Percentiles rank a stretch among this genome's conserved stretches.
phyloP scores from a whole-genome alignment of 768 basidiomycete species.

The Panaeolus papilionaceus region DNA sequence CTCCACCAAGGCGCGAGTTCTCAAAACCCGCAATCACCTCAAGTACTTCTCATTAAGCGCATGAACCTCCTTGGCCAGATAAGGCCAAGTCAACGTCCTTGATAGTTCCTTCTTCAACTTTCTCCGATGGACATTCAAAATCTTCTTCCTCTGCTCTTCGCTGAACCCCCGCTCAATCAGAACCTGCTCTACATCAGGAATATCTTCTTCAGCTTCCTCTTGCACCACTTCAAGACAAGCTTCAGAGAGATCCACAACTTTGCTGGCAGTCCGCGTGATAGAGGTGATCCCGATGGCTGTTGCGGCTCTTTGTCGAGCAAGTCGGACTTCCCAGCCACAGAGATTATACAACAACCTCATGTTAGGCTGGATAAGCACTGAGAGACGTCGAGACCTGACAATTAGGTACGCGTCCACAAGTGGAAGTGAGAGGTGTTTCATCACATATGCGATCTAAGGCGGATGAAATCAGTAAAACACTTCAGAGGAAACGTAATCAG shows the following conservation, averaged over 20 bases:
- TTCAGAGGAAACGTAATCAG: not conserved
- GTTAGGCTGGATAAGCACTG: constrained; percentile 93
- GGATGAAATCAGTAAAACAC: constrained; percentile 5
- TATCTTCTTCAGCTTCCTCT: constrained; percentile 18
- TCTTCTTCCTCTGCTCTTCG: constrained; percentile 40
- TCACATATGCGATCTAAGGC: constrained; percentile 89
- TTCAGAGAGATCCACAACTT: not conserved
- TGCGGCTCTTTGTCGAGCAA: constrained; percentile 78
- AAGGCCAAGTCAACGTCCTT: constrained; percentile 82
- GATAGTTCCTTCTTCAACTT: constrained; percentile 64
- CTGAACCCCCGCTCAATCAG: constrained; percentile 25
- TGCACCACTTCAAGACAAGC: constrained; percentile 5
- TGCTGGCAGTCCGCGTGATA: not conserved
- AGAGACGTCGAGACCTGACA: constrained; percentile 88
- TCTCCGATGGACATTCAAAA: not conserved
- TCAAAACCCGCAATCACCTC: constrained; percentile 35
- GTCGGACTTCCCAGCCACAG: constrained; percentile 91
- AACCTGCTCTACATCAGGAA: not conserved
- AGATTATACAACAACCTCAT: constrained; percentile 95
- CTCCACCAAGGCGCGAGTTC: not conserved
- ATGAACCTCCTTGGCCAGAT: constrained; percentile 85
- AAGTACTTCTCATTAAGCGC: constrained; percentile 85
- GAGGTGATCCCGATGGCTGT: not conserved
- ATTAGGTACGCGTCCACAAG: constrained; percentile 95
- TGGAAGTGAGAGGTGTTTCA: constrained; percentile 86